Conservation (phyloP, 2,329 filamentous ascomycete species). For the Juglanconis oblonga region DNA sequence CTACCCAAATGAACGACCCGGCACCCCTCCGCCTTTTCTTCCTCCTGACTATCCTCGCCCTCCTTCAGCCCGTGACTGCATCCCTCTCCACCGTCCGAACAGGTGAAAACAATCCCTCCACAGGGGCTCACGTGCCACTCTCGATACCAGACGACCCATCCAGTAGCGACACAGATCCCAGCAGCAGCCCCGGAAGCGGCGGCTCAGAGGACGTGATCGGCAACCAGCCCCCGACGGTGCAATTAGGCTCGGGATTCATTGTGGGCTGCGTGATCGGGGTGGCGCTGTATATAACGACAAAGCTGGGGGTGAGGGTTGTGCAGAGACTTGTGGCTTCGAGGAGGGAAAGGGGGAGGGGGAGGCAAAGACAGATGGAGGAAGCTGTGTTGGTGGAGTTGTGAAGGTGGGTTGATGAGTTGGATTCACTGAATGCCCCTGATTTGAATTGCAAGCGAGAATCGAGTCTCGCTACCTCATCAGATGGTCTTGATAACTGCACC, state of each 20-base stretch:
- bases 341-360: not conserved
- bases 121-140: no score
- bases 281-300: not conserved
- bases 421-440: not conserved
- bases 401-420: not conserved
- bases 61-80: no score
- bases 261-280: conserved; percentile 15
- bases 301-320: not conserved
- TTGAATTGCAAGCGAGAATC: not conserved
- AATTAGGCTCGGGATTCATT: conserved; percentile 14
- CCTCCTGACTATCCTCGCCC: no score
- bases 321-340: not conserved
- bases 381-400: not conserved
- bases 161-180: not conserved
- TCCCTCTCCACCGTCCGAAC: no score
- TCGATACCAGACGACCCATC: no score
- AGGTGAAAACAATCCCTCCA: no score
- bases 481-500: no score
- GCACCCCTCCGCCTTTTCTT: no score
- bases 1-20: no score
- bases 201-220: not conserved
- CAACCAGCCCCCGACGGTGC: conserved; percentile 5
- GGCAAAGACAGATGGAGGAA: not conserved
- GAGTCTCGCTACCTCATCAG: no score
- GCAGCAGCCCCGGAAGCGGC: not conserved